A percentile compares a stretch with the other conserved stretches of the same genome.
Evolutionary conservation across 768 basidiomycete species (phyloP).

Genomic region (Tylopilus balloui): DNA sequence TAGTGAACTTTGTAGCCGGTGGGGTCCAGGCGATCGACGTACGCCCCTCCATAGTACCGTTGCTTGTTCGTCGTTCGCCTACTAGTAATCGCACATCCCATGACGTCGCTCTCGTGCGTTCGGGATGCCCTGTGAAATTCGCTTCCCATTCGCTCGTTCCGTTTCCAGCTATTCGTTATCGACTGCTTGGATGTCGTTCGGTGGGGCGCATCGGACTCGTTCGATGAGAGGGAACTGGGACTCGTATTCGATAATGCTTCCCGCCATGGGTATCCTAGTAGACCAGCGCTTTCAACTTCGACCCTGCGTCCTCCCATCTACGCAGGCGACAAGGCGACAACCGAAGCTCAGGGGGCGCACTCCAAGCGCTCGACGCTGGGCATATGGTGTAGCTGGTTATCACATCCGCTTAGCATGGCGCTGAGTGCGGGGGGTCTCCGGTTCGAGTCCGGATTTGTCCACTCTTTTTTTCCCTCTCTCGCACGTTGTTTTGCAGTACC

Average conservation of each 20-base stretch:
- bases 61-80: neutral
- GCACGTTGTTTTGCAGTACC: too few species aligned
- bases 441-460: conserved; percentile 40
- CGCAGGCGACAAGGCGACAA: too few species aligned
- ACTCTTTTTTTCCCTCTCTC: conserved; percentile 28
- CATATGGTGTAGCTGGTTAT: conserved; percentile 40
- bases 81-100: conserved; percentile 17
- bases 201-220: too few species aligned
- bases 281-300: too few species aligned
- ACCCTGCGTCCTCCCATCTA: too few species aligned
- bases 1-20: neutral
- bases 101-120: conserved; percentile 4
- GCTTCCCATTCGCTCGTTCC: conserved; percentile 10
- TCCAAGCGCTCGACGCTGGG: too few species aligned
- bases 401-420: conserved; percentile 38
- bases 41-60: neutral
- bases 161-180: conserved; percentile 17
- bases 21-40: neutral
- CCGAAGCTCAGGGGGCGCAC: too few species aligned
- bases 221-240: too few species aligned
- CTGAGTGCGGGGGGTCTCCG: conserved; percentile 37
- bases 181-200: conserved; percentile 10
- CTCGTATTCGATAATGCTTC: too few species aligned
- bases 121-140: conserved; percentile 2
- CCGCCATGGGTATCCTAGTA: too few species aligned